Evolutionary conservation across 2,329 filamentous ascomycete genomes (phyloP).

Genomic region (Penicillium sp.): DNA sequence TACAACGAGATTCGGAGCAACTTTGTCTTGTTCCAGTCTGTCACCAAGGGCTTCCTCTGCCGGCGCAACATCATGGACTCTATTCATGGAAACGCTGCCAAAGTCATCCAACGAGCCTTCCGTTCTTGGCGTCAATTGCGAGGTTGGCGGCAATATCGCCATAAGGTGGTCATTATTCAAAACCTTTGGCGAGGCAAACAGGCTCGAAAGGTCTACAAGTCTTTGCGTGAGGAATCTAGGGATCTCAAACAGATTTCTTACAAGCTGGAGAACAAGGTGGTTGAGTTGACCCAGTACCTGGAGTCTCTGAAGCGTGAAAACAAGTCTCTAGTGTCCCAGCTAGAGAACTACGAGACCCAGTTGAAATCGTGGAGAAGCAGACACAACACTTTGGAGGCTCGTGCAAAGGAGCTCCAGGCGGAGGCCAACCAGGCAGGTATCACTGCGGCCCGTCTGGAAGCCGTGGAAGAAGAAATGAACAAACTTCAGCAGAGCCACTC

Average conservation of each 20-base stretch:
- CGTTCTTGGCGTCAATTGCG: conserved; percentile 75
- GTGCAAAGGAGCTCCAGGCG: conserved; percentile 89
- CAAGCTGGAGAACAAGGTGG: conserved; percentile 99
- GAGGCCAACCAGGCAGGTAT: conserved; percentile 98
- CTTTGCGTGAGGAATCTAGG: conserved; percentile 87
- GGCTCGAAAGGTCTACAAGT: conserved; percentile 85
- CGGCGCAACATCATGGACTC: conserved; percentile 92
- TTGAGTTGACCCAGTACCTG: conserved; percentile 91
- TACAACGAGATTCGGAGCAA: conserved; percentile 79
- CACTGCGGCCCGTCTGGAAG: conserved; percentile 81
- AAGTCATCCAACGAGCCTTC: conserved; percentile 89
- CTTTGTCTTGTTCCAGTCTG: conserved; percentile 83
- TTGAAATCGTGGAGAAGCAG: conserved; percentile 94
- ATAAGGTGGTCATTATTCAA: conserved; percentile 85
- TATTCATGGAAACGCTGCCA: conserved; percentile 84
- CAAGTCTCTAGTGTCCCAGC: conserved; percentile 80
- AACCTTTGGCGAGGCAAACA: conserved; percentile 85
- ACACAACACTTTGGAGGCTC: conserved; percentile 83
- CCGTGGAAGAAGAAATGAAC: conserved; percentile 94
- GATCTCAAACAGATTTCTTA: conserved; percentile 99
- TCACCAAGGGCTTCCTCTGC: conserved; percentile 87
- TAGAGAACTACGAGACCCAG: conserved; percentile 94
- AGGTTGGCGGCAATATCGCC: conserved; percentile 83
- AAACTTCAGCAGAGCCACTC: conserved; percentile 86
- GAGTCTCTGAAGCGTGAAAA: conserved; percentile 93